These are phyloP conservation scores for Candida tropicalis DNA, from an alignment of 1,139 yeast genomes.

Conservation along the genomic window DNA sequence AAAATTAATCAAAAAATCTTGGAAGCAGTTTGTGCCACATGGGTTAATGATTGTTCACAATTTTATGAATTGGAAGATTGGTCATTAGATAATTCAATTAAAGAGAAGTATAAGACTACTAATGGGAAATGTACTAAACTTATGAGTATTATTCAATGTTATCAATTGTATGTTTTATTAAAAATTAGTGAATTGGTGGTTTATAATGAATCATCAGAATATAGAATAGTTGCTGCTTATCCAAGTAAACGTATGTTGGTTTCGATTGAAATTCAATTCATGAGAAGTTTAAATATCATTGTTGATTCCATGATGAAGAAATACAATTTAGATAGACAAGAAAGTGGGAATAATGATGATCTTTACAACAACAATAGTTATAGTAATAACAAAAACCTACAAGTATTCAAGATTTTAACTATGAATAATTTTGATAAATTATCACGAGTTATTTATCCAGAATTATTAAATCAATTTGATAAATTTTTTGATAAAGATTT, in stretches of 20 bases:
- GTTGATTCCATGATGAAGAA: constrained; percentile 48
- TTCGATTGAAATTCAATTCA: constrained; percentile 49
- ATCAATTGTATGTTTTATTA: constrained; percentile 38
- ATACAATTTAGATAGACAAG: constrained; percentile 37
- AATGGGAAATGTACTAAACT: constrained; percentile 35
- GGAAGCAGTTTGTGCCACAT: constrained; percentile 48
- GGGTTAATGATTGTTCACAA: constrained; percentile 53
- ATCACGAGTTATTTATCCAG: constrained; percentile 36
- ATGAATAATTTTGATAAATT: constrained; percentile 50
- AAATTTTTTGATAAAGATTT: constrained; percentile 38
- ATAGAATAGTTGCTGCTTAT: constrained; percentile 35
- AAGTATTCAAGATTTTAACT: constrained; percentile 43
- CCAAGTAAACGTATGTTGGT: constrained; percentile 47
- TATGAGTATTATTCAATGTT: constrained; percentile 39
- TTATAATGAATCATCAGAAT: constrained; percentile 20
- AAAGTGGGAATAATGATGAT: constrained; percentile 15
- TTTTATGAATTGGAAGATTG: constrained; percentile 48
- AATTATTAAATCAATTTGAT: constrained; percentile 38
- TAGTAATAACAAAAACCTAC: constrained; percentile 1
- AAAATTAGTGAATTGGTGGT: constrained; percentile 32
- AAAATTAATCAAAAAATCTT: constrained; percentile 42
- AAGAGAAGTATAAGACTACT: constrained; percentile 4
- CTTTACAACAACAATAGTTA: no score
- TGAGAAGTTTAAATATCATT: constrained; percentile 47
- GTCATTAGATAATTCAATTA: constrained; percentile 27